Evolutionary conservation across 1,139 yeast genomes (phyloP).

Genomic region (Sugiyamaella grinbergsii): DNA sequence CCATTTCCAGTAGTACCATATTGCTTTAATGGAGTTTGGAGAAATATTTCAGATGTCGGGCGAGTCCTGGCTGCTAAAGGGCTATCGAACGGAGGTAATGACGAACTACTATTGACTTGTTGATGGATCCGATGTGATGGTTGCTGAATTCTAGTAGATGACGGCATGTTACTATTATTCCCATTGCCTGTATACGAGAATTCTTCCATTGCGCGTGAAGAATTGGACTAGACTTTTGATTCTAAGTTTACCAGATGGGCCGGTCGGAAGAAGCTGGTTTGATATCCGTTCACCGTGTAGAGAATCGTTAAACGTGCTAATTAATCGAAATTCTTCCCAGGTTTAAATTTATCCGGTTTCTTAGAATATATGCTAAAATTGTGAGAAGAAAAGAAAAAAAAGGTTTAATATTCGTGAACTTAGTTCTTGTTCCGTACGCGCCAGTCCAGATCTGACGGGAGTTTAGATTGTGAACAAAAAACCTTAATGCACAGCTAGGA

Average conservation of each 20-base stretch:
- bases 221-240: too few relatives aligned
- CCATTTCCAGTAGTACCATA: conserved; percentile 17
- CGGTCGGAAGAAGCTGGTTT: too few relatives aligned
- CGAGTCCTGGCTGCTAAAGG: conserved; percentile 34
- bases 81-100: conserved; percentile 29
- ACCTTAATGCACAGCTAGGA: conserved; percentile 1
- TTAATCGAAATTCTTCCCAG: too few relatives aligned
- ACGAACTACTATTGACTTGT: conserved; percentile 16
- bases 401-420: conserved; percentile 7
- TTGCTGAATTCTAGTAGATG: conserved; percentile 6
- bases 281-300: too few relatives aligned
- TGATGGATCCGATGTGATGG: conserved; percentile 16
- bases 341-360: too few relatives aligned
- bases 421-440: conserved; percentile 1
- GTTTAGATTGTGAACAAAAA: not conserved
- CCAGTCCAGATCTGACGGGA: conserved; percentile 1
- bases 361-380: too few relatives aligned
- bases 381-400: conserved; percentile 1
- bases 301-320: too few relatives aligned
- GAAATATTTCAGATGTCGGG: conserved; percentile 37
- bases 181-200: conserved; percentile 6
- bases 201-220: conserved; percentile 12
- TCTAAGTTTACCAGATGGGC: too few relatives aligned
- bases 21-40: conserved; percentile 29
- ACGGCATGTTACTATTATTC: conserved; percentile 4